Base-by-base conservation (phyloP, 2,329 filamentous ascomycete species). In the Botrytis medusae region DNA sequence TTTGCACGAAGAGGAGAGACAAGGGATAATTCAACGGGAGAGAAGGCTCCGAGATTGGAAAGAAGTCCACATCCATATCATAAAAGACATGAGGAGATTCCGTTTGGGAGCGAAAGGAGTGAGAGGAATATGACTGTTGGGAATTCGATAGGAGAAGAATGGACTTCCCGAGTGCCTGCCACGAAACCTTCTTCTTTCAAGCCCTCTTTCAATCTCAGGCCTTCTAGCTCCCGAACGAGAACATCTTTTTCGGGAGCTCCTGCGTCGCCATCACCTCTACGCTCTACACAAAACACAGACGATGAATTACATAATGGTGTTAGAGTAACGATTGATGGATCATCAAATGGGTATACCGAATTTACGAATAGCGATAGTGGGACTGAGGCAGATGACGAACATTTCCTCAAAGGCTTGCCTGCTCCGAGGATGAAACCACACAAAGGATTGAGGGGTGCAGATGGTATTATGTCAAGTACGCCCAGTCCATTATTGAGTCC, bases 351-450 rank as follows among this genome's bases (percentile, higher is more conserved):
- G 72, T 75, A 78, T 74, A 65, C 77, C 74, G 77, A 79, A 73
- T 75, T 87, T 1, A 87, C 90, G 2, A 89, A 88, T 18, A 97
- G 93, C 81, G 95, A 97, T 77, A 97, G 94, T 81, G 95, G 95
- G 37, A 97, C 95, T 29, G 95, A 98, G 81, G 95, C 95, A 57
- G 95, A 98, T 79, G 95, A 98, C 83, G 95, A 98, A 82, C 92
- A 95, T 76, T 91, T 95, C 77, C 85, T 97, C 73, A 96, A 92
- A 81, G 92, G 94, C 0, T 84, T 98, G 34, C 95, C 95, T 1
- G 93, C 95, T 4, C 93, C 95, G 2, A 91, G 87, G n/a, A 78
- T 87, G 14, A 88, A 90, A 74, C 86, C 89, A 46, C 91, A 92
- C 80, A 98, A 97, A 83, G 95, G 94, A 12, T 82, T 97, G 67